These are phyloP conservation scores for Ogataea nakhonphanomensis DNA, from an alignment of 805 yeast species.

Conservation along the genomic window DNA sequence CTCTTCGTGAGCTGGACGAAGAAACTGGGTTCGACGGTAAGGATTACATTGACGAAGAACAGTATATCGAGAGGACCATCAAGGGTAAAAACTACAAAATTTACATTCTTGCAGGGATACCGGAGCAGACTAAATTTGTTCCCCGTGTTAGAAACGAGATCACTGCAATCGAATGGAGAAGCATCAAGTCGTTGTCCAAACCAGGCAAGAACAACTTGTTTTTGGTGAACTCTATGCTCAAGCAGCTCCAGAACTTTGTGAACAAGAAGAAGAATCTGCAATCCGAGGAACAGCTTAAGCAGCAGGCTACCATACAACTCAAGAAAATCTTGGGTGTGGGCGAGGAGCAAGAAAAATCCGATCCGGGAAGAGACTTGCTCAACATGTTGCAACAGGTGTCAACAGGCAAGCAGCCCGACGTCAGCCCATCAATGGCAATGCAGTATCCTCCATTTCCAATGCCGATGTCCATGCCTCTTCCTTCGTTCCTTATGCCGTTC, in stretches of 20 bases:
- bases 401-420: conserved; percentile 26
- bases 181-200: conserved; percentile 44
- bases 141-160: conserved; percentile 91
- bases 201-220: conserved; percentile 38
- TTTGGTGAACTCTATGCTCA: conserved; percentile 45
- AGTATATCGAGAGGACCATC: conserved; percentile 76
- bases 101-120: conserved; percentile 71
- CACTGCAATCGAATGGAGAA: conserved; percentile 75
- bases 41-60: conserved; percentile 61
- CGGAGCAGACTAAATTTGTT: conserved; percentile 68
- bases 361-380: conserved; percentile 76
- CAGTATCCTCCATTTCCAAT: conserved; percentile 26
- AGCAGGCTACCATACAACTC: conserved; percentile 61
- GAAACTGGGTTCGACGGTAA: conserved; percentile 90
- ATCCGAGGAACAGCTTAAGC: conserved; percentile 57
- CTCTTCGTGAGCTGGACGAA: conserved; percentile 86
- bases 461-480: conserved; percentile 23
- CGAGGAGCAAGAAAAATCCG: conserved; percentile 36
- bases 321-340: conserved; percentile 62
- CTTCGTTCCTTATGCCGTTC: conserved; percentile 15
- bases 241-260: conserved; percentile 54
- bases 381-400: conserved; percentile 55
- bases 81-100: conserved; percentile 83
- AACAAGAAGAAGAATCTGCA: conserved; percentile 46
- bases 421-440: conserved; percentile 15